phyloP scores from a whole-genome alignment of 192 early-diverging fungal genomes.

The Phycomyces blakesleeanus region DNA sequence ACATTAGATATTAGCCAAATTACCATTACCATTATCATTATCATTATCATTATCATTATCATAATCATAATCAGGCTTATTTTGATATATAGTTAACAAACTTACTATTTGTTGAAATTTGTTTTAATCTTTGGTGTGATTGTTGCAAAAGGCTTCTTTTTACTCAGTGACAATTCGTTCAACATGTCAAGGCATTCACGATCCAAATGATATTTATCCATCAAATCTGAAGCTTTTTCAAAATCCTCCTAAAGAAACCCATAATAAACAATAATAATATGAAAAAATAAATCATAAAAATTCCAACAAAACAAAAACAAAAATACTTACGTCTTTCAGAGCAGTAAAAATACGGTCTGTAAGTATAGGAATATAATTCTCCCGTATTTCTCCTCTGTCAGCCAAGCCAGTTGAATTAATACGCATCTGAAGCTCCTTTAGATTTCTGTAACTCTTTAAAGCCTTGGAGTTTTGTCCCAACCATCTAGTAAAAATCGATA shows the following conservation, averaged over 20 bases:
- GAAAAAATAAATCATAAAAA: too few species aligned
- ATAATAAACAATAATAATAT: too few species aligned
- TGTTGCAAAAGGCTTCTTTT: not conserved
- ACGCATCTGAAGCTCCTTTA: constrained; percentile 83
- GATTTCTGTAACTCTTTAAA: constrained; percentile 61
- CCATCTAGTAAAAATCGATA: constrained; percentile 68
- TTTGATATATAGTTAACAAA: too few species aligned
- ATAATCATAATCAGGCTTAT: too few species aligned
- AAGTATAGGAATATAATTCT: constrained; percentile 80
- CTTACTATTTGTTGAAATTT: not conserved
- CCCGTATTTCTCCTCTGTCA: constrained; percentile 83
- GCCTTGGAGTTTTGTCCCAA: constrained; percentile 88
- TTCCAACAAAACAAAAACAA: not conserved
- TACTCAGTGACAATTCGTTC: constrained; percentile 66
- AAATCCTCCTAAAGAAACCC: constrained; percentile 14
- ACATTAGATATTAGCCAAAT: too few species aligned
- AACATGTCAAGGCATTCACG: constrained; percentile 85
- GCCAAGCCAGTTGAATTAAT: constrained; percentile 77
- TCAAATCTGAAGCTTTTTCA: constrained; percentile 57
- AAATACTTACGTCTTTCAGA: constrained; percentile 14
- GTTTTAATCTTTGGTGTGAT: not conserved
- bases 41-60: too few species aligned
- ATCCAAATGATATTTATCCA: constrained; percentile 94
- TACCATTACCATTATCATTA: too few species aligned
- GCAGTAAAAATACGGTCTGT: constrained; percentile 50